phyloP scores from a whole-genome alignment of 1,284 basidiomycete species.

The Apiotrichum gracile region DNA sequence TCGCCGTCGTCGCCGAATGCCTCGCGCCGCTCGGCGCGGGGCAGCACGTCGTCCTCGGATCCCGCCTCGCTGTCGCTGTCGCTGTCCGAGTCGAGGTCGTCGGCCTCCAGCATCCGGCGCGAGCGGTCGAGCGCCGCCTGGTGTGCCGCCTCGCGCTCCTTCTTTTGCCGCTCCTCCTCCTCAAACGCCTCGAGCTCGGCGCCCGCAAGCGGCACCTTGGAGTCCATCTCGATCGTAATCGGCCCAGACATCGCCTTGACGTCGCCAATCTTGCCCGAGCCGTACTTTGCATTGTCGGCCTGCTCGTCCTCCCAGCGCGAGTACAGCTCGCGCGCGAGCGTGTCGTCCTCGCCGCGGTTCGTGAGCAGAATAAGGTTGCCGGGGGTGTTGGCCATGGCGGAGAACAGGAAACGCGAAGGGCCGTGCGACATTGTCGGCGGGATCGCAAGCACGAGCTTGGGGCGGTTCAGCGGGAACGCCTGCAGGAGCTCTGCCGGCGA shows the following conservation, averaged over 20 bases:
- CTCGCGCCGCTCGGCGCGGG: conserved; percentile 38
- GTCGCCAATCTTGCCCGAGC: conserved; percentile 78
- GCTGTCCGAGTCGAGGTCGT: conserved; percentile 57
- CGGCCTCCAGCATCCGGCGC: conserved; percentile 80
- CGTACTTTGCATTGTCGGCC: conserved; percentile 61
- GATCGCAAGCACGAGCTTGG: conserved; percentile 89
- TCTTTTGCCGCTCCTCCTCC: conserved; percentile 68
- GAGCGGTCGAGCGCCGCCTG: conserved; percentile 77
- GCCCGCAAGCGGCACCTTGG: conserved; percentile 80
- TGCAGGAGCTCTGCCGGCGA: conserved; percentile 73
- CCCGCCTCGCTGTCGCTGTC: conserved; percentile 64
- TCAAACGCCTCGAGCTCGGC: conserved; percentile 76
- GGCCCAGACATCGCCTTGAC: conserved; percentile 69
- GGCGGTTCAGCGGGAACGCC: conserved; percentile 74
- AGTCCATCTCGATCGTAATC: conserved; percentile 69
- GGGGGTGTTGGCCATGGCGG: conserved; percentile 70
- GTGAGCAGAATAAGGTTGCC: conserved; percentile 83
- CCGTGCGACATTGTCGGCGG: conserved; percentile 90
- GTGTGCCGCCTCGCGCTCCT: conserved; percentile 79
- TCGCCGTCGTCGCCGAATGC: conserved; percentile 42
- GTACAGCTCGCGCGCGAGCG: conserved; percentile 72
- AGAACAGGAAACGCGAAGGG: conserved; percentile 76
- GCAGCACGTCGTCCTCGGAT: conserved; percentile 59
- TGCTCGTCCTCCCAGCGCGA: conserved; percentile 67
- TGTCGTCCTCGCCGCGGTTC: conserved; percentile 67